A percentile compares a stretch with the other conserved stretches of the same genome.
Evolutionary conservation across 768 basidiomycete species (phyloP).

Genomic region (Tulasnella sp.): DNA sequence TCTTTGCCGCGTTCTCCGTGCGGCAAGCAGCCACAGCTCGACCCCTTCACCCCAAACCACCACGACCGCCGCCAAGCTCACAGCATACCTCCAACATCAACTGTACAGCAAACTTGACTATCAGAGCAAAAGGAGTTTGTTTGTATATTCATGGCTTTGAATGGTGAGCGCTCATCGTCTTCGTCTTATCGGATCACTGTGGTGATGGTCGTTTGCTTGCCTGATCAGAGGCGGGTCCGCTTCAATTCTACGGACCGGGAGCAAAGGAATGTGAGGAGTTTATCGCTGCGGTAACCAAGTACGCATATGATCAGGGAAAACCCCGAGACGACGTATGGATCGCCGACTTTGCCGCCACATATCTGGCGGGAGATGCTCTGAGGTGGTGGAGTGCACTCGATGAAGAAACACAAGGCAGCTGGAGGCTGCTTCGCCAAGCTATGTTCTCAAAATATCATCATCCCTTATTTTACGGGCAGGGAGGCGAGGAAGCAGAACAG

Average conservation of each 20-base stretch:
- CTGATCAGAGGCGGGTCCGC: no score
- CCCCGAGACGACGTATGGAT: not conserved
- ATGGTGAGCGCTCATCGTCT: no score
- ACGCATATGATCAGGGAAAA: constrained; percentile 26
- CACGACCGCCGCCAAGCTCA: no score
- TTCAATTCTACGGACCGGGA: not conserved
- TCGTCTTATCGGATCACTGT: no score
- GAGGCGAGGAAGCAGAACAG: not conserved
- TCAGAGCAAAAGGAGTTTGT: no score
- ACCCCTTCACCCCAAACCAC: no score
- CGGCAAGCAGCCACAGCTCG: no score
- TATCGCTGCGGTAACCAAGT: not conserved
- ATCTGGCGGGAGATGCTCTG: not conserved
- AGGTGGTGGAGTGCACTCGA: not conserved
- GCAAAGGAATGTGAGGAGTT: not conserved
- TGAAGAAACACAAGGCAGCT: not conserved
- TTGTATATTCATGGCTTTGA: no score
- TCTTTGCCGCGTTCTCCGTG: no score
- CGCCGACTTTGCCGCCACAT: not conserved
- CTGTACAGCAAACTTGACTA: no score
- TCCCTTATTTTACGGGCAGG: not conserved
- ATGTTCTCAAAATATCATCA: not conserved
- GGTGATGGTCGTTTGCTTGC: no score
- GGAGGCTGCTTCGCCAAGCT: not conserved
- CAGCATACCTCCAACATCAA: no score